These are phyloP conservation scores for Ophiostoma australiae DNA, from an alignment of 2,329 filamentous ascomycete species.

Conservation along the genomic window DNA sequence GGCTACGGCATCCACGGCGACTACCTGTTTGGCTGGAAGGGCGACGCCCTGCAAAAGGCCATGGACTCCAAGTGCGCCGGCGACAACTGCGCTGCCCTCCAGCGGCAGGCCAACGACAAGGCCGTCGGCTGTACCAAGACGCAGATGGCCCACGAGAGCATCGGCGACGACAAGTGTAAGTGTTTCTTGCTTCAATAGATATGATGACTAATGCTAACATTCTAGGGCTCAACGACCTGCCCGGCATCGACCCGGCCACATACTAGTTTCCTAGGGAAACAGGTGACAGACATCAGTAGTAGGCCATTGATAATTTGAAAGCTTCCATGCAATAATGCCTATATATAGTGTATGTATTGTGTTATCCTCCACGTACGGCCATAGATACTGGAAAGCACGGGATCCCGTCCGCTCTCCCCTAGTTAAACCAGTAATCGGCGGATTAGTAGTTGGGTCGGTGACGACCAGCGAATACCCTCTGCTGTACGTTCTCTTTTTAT, in stretches of 20 bases:
- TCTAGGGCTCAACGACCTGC: background rate
- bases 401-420: background rate
- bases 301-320: background rate
- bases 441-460: conserved; percentile 1
- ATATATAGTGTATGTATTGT: too few species aligned
- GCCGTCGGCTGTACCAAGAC: conserved; percentile 29
- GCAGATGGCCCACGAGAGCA: conserved; percentile 28
- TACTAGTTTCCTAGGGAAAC: too few species aligned
- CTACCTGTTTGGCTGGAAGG: conserved; percentile 30
- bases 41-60: conserved; percentile 28
- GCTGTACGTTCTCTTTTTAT: background rate
- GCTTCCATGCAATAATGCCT: too few species aligned
- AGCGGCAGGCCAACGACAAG: conserved; percentile 28
- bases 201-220: background rate
- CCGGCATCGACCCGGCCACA: background rate
- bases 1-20: conserved; percentile 30
- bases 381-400: background rate
- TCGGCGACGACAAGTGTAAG: conserved; percentile 28
- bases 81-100: conserved; percentile 28
- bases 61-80: conserved; percentile 29
- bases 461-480: conserved; percentile 1
- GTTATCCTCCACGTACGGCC: background rate
- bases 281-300: background rate
- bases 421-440: background rate
- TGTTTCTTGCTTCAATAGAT: background rate